Conservation (phyloP, 2,329 filamentous ascomycete genomes). For the Thermothelomyces thermophilus region DNA sequence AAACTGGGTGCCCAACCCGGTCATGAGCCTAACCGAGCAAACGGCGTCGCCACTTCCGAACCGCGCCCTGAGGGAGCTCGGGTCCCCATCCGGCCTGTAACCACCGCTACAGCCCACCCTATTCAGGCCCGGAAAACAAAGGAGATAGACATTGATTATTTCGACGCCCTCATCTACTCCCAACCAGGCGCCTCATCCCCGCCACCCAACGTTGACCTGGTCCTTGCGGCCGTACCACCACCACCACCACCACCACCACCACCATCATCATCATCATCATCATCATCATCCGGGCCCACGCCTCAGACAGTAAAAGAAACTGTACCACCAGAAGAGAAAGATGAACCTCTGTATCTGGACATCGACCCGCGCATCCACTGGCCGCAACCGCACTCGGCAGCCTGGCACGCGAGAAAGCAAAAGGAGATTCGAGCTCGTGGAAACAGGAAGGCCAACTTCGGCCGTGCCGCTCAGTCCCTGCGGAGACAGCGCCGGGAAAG, state of each 20-base stretch:
- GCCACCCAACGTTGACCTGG: slow-evolving; percentile 10
- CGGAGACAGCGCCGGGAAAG: slow-evolving; percentile 28
- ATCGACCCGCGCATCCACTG: slow-evolving; percentile 48
- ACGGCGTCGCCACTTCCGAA: neutral
- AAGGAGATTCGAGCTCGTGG: slow-evolving; percentile 44
- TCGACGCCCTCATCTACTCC: slow-evolving; percentile 17
- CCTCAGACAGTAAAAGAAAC: neutral
- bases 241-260: neutral
- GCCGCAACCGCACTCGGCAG: slow-evolving; percentile 36
- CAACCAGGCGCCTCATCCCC: slow-evolving; percentile 14
- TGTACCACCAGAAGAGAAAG: slow-evolving; percentile 14
- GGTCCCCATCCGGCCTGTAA: neutral
- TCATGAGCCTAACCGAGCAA: neutral
- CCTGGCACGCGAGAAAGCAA: slow-evolving; percentile 43
- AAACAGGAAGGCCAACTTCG: slow-evolving; percentile 45
- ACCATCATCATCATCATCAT: neutral
- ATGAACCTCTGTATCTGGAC: slow-evolving; percentile 36
- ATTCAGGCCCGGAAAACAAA: neutral
- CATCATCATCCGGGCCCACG: neutral
- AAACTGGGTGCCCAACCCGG: neutral
- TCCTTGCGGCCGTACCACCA: neutral
- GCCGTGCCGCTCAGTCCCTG: slow-evolving; percentile 37
- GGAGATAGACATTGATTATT: slow-evolving; percentile 3
- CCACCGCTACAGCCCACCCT: neutral
- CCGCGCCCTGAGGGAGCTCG: neutral